These are phyloP conservation scores for Suhomyces bribrorum DNA, from an alignment of 1,139 yeast genomes.

Conservation along the genomic window DNA sequence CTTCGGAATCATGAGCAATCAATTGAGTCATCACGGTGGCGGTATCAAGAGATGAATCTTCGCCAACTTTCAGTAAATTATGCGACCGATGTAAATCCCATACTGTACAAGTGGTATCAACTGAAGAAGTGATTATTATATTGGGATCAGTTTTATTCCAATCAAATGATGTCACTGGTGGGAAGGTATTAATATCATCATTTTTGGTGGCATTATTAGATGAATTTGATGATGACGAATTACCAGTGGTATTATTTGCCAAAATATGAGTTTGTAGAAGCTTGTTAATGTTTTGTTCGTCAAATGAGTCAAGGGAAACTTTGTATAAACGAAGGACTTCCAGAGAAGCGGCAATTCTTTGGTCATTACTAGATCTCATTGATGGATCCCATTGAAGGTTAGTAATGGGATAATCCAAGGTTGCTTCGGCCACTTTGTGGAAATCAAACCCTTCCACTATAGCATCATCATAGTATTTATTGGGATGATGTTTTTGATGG, in stretches of 20 bases:
- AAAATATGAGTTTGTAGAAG: slow-evolving; percentile 42
- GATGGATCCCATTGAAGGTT: slow-evolving; percentile 73
- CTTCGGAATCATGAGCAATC: slow-evolving; percentile 96
- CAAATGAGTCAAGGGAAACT: slow-evolving; percentile 36
- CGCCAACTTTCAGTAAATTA: slow-evolving; percentile 11
- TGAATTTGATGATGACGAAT: slow-evolving; percentile 3
- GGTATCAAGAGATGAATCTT: slow-evolving; percentile 34
- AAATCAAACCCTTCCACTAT: slow-evolving; percentile 48
- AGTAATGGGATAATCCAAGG: slow-evolving; percentile 67
- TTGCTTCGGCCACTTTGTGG: slow-evolving; percentile 50
- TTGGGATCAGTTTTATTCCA: slow-evolving; percentile 81
- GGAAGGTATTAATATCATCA: slow-evolving; percentile 52
- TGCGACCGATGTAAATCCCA: slow-evolving; percentile 72
- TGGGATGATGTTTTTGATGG: slow-evolving; percentile 2
- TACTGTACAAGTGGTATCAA: slow-evolving; percentile 94
- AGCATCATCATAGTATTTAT: slow-evolving; percentile 6
- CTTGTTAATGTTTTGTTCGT: slow-evolving; percentile 34
- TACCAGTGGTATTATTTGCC: slow-evolving; percentile 39
- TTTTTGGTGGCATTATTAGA: slow-evolving; percentile 4
- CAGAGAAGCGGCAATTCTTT: slow-evolving; percentile 64
- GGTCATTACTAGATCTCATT: slow-evolving; percentile 28
- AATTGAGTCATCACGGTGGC: slow-evolving; percentile 89
- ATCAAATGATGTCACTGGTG: slow-evolving; percentile 91
- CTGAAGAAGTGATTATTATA: slow-evolving; percentile 77
- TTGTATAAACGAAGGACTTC: slow-evolving; percentile 73